A percentile compares a stretch with the other conserved stretches of the same genome.
Conservation (phyloP, 1,284 basidiomycete species). For the Cutaneotrichosporon sp. region DNA sequence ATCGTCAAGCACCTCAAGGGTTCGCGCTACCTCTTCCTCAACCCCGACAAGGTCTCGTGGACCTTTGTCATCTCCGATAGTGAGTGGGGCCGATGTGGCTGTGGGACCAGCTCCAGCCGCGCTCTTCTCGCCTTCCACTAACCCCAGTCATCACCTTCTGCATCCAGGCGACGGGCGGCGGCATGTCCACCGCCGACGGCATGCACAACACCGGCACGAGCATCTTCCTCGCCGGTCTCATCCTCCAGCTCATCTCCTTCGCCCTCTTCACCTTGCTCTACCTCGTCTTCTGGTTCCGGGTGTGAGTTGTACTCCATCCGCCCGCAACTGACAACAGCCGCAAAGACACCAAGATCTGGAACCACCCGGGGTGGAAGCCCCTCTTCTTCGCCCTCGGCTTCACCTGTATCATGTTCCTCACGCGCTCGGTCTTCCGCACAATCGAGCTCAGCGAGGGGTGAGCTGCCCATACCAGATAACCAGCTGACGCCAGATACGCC, state of each 20-base stretch:
- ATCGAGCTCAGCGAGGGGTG: slow-evolving; percentile 65
- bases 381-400: slow-evolving; percentile 60
- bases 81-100: not conserved
- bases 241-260: slow-evolving; percentile 65
- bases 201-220: slow-evolving; percentile 43
- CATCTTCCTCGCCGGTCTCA: slow-evolving; percentile 66
- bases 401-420: slow-evolving; percentile 57
- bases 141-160: slow-evolving; percentile 60
- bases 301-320: slow-evolving; percentile 46
- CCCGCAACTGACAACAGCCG: slow-evolving; percentile 13
- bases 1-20: slow-evolving; percentile 61
- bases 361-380: slow-evolving; percentile 59
- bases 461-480: not conserved
- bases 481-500: slow-evolving; percentile 46
- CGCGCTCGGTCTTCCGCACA: slow-evolving; percentile 68
- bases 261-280: slow-evolving; percentile 62
- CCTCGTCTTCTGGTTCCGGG: slow-evolving; percentile 61
- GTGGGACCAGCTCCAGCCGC: not conserved
- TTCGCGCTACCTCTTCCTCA: slow-evolving; percentile 52
- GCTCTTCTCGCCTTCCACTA: not conserved
- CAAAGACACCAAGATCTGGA: slow-evolving; percentile 15
- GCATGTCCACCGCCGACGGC: slow-evolving; percentile 40
- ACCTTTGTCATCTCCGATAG: slow-evolving; percentile 58
- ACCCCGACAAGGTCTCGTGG: slow-evolving; percentile 32
- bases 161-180: slow-evolving; percentile 60